A percentile compares a stretch with the other conserved stretches of the same genome.
Evolutionary conservation across 2,329 filamentous ascomycete species (phyloP).

Genomic region (Penicillium brasilianum): DNA sequence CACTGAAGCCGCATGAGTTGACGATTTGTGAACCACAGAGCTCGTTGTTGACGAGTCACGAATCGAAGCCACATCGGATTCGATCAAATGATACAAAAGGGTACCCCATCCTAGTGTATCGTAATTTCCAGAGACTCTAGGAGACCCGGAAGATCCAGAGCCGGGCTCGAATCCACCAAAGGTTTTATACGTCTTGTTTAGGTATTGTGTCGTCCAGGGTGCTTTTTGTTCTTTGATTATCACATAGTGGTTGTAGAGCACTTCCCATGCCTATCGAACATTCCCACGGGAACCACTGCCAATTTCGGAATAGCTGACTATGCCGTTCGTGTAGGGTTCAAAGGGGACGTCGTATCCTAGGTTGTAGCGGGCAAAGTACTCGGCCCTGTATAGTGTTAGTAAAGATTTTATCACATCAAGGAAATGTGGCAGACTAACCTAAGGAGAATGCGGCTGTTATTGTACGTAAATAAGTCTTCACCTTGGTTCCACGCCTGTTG

Average conservation of each 20-base stretch:
- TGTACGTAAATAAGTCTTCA: conserved; percentile 14
- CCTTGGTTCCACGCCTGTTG: too few relatives aligned
- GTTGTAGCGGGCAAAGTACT: conserved; percentile 33
- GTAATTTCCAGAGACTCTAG: neutral
- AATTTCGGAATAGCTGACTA: conserved; percentile 21
- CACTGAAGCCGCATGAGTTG: neutral
- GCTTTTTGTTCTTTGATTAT: conserved; percentile 24
- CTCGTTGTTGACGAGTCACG: neutral
- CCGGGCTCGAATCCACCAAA: conserved; percentile 11
- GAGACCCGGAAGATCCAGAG: conserved; percentile 1
- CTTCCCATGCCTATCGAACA: conserved; percentile 27
- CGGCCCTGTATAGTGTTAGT: conserved; percentile 15
- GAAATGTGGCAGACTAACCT: conserved; percentile 8
- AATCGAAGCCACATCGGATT: neutral
- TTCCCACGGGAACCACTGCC: conserved; percentile 24
- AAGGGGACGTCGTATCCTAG: conserved; percentile 30
- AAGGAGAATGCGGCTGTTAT: conserved; percentile 13
- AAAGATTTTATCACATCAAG: neutral
- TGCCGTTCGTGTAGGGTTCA: conserved; percentile 26
- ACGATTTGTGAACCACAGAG: neutral
- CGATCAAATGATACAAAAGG: neutral
- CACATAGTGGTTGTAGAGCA: conserved; percentile 31
- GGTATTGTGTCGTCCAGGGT: conserved; percentile 28
- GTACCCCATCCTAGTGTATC: neutral
- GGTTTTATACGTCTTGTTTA: conserved; percentile 2